phyloP scores from a whole-genome alignment of 2,329 filamentous ascomycete species.

The Fusarium aywerte region DNA sequence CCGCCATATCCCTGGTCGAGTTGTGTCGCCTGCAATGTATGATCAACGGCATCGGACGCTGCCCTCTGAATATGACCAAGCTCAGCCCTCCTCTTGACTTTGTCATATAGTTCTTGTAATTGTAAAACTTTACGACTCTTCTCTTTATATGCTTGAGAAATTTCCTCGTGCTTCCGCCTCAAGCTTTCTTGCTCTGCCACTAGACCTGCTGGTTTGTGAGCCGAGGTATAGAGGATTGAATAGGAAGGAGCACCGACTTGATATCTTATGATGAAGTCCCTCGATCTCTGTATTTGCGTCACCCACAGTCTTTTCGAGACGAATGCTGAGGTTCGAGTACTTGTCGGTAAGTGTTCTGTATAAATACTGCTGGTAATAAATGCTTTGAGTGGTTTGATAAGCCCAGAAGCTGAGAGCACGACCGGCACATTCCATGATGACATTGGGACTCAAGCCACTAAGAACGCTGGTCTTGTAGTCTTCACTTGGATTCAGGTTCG shows the following conservation, averaged over 20 bases:
- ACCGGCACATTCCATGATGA: slow-evolving; percentile 88
- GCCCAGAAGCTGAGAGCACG: slow-evolving; percentile 85
- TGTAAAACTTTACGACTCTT: slow-evolving; percentile 77
- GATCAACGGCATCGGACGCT: slow-evolving; percentile 59
- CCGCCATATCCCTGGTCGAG: slow-evolving; percentile 12
- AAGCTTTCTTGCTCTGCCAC: slow-evolving; percentile 71
- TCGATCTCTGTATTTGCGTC: slow-evolving; percentile 80
- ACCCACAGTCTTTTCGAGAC: slow-evolving; percentile 77
- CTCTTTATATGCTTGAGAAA: slow-evolving; percentile 73
- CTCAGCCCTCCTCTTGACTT: slow-evolving; percentile 66
- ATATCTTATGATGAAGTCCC: slow-evolving; percentile 71
- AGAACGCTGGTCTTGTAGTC: slow-evolving; percentile 91
- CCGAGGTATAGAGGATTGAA: background rate
- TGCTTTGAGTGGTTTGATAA: slow-evolving; percentile 86
- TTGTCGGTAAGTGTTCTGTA: slow-evolving; percentile 78
- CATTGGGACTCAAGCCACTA: slow-evolving; percentile 81
- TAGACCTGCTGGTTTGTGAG: slow-evolving; percentile 56
- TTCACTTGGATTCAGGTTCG: slow-evolving; percentile 80
- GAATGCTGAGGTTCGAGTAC: slow-evolving; percentile 70
- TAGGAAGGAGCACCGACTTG: slow-evolving; percentile 57
- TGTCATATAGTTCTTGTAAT: slow-evolving; percentile 73
- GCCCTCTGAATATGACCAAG: slow-evolving; percentile 65
- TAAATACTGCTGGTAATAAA: slow-evolving; percentile 80
- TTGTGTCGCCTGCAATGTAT: slow-evolving; percentile 38
- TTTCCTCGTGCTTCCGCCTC: slow-evolving; percentile 76